Conservation (phyloP, 371 early-diverging fungal species). For the Haplosporangium sp. region DNA sequence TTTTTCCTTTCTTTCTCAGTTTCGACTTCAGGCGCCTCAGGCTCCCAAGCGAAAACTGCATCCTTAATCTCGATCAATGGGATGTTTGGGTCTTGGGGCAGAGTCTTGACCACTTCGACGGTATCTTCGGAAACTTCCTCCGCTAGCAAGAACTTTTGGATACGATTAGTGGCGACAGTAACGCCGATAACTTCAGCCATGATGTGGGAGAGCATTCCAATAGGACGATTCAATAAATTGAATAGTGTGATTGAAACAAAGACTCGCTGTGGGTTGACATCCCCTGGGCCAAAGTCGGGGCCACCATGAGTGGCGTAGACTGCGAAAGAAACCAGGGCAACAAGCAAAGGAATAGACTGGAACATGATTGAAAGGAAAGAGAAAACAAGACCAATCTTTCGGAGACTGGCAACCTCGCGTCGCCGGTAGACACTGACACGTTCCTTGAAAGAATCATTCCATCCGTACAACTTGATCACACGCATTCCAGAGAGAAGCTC, state of each 20-base stretch:
- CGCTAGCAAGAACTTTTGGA: slow-evolving; percentile 71
- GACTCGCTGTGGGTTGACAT: slow-evolving; percentile 37
- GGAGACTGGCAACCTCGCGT: slow-evolving; percentile 39
- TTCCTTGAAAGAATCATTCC: slow-evolving; percentile 47
- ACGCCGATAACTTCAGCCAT: slow-evolving; percentile 38
- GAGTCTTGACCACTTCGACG: slow-evolving; percentile 2
- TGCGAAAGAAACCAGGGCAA: slow-evolving; percentile 41
- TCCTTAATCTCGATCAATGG: slow-evolving; percentile 45
- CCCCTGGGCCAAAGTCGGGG: slow-evolving; percentile 27
- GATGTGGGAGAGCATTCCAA: slow-evolving; percentile 42
- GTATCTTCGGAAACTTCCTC: slow-evolving; percentile 64
- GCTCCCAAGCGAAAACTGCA: slow-evolving; percentile 50
- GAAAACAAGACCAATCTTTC: slow-evolving; percentile 39
- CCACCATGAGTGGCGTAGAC: slow-evolving; percentile 49
- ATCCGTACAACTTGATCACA: slow-evolving; percentile 63
- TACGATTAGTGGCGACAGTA: slow-evolving; percentile 57
- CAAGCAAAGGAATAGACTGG: slow-evolving; percentile 60
- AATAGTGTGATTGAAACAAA: slow-evolving; percentile 52
- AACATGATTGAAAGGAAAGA: slow-evolving; percentile 68
- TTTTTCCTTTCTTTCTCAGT: slow-evolving; percentile 33
- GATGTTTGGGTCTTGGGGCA: slow-evolving; percentile 35
- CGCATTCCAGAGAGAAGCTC: slow-evolving; percentile 62
- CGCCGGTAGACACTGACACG: slow-evolving; percentile 31
- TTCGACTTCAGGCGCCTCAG: slow-evolving; percentile 36
- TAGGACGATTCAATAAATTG: slow-evolving; percentile 36